Evolutionary conservation across 345 rosid genomes (phyloP), one percentile per base, ranked within the genome.

Genomic region (Citrus sinensis): DNA sequence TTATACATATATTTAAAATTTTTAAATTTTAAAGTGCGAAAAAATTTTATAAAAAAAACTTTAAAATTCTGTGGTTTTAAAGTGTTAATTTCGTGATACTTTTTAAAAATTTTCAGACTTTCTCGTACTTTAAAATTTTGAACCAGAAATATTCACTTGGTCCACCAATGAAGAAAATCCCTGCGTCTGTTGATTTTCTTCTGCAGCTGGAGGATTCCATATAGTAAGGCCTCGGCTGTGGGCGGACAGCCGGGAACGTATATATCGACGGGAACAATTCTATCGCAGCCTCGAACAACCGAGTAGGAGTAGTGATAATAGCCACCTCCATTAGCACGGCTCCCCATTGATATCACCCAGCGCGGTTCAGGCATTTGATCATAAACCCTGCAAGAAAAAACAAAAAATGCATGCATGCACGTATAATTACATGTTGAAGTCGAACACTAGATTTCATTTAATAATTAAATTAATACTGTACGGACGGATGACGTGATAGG

Each of bases 321-420:
- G 59, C 97, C 98, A 30, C 99, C 99, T 70, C 95, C 98, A 72
- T 92, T 96, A 27, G 99, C 99, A 80, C 97, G 92, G 72, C 99
- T 96, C 63, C 98, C 99, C 98, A 94, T 96, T 9, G 99, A 92
- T 55, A 92, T 92, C 54, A 96, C 98, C 98, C 98, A 94, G 80
- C 93, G 89, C 9, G 98, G 98, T 83, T 96, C 97, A 0, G 97
- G 99, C 99, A 96, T 94, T 79, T 96, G 98, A 79, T 92, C 99
- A 73, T 94, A 96, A 32, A 96, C 98, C 92, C 97, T 95, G 90
- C 67, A 68, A 84, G 79, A n/a, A 80, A 58, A 65, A 42, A 9
- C 14, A 42, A 42, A 10, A 10, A 42, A 42, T 42, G 16, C 46
- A 40, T 40, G 46, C 46, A 40, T 40, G 46, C 4, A 42, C 1